phyloP scores from a whole-genome alignment of 495 filamentous ascomycete species.

The Bathelium albidoporum region DNA sequence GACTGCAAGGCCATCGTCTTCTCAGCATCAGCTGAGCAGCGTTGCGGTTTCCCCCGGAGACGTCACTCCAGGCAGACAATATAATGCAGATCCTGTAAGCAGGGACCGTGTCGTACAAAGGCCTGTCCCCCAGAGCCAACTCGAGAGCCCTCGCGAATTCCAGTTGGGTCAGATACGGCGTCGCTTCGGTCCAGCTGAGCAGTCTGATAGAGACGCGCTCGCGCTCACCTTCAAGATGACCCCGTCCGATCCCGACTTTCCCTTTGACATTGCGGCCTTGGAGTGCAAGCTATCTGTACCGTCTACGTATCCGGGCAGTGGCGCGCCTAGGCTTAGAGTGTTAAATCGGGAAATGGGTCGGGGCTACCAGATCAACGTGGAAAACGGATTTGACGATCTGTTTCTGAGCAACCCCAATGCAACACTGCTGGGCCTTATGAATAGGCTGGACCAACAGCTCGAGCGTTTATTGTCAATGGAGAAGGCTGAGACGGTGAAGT shows the following conservation, averaged over 20 bases:
- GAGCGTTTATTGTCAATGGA: conserved; percentile 60
- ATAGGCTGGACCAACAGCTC: conserved; percentile 62
- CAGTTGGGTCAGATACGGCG: conserved; percentile 67
- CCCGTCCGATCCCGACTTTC: conserved; percentile 84
- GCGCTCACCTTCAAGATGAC: conserved; percentile 52
- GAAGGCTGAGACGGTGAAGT: conserved; percentile 68
- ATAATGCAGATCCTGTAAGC: conserved; percentile 19
- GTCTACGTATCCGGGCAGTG: conserved; percentile 42
- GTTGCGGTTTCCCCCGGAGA: background rate
- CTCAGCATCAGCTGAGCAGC: conserved; percentile 1
- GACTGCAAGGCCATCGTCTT: conserved; percentile 1
- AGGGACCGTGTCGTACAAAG: conserved; percentile 46
- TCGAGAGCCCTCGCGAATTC: conserved; percentile 60
- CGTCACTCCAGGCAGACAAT: conserved; percentile 6
- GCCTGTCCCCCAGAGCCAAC: conserved; percentile 55
- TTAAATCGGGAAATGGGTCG: conserved; percentile 69
- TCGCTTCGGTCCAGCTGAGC: conserved; percentile 56
- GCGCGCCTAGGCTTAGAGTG: conserved; percentile 48
- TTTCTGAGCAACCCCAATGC: conserved; percentile 43
- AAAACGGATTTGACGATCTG: conserved; percentile 63
- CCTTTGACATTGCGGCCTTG: conserved; percentile 64
- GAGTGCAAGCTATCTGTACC: conserved; percentile 66
- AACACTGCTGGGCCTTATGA: conserved; percentile 59
- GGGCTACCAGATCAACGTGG: conserved; percentile 72
- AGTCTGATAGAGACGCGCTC: conserved; percentile 41